phyloP scores from a whole-genome alignment of 106 monocot genomes.

The Chionographis japonica region DNA sequence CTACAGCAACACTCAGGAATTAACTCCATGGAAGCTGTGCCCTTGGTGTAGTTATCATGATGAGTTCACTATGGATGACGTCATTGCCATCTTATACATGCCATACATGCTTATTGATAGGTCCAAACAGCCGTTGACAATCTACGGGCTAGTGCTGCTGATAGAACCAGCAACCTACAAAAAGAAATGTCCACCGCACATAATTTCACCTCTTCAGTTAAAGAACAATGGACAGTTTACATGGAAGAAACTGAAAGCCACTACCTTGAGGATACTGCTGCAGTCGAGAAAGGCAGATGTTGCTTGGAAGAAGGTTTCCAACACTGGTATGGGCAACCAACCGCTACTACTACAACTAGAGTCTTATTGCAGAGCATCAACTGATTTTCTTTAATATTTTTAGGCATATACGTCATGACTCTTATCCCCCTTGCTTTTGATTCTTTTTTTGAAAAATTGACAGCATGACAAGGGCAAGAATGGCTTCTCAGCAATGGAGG shows the following conservation, averaged over 20 bases:
- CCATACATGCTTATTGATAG: slow-evolving; percentile 20
- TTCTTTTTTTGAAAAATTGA: background rate
- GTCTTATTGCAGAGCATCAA: background rate
- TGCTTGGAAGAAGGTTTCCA: slow-evolving; percentile 61
- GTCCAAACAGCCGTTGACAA: slow-evolving; percentile 78
- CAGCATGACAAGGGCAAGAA: slow-evolving; percentile 66
- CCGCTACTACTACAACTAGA: too few species aligned
- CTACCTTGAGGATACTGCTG: slow-evolving; percentile 59
- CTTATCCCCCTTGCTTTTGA: background rate
- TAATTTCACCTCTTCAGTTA: slow-evolving; percentile 61
- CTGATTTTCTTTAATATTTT: background rate
- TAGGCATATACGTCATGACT: too few species aligned
- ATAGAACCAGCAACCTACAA: slow-evolving; percentile 54
- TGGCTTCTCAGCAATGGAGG: slow-evolving; percentile 77
- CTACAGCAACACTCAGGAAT: too few species aligned
- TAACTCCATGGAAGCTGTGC: too few species aligned
- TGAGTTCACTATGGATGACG: too few species aligned
- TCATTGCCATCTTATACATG: background rate
- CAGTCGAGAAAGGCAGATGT: slow-evolving; percentile 51
- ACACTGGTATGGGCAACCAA: slow-evolving; percentile 49
- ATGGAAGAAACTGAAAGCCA: slow-evolving; percentile 70
- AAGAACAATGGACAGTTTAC: slow-evolving; percentile 59
- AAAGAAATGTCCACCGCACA: slow-evolving; percentile 70
- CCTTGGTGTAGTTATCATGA: too few species aligned
- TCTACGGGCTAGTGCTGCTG: slow-evolving; percentile 58